phyloP scores from a whole-genome alignment of 2,329 filamentous ascomycete genomes.

The Trichophyton schoenleinii region DNA sequence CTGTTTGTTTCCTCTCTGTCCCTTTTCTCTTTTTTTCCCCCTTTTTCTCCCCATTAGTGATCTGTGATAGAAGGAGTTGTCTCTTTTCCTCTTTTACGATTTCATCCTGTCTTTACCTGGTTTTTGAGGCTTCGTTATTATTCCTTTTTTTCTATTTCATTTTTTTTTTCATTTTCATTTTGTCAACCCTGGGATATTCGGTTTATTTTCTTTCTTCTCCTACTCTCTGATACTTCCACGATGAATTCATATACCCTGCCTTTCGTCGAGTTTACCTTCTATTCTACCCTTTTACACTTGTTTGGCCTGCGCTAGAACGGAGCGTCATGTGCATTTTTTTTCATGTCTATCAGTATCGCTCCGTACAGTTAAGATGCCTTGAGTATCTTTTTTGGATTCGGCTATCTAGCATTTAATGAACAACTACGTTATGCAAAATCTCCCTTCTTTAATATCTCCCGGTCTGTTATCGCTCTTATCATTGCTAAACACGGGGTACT shows the following conservation, averaged over 20 bases:
- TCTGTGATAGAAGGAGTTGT: background rate
- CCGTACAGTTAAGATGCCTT: background rate
- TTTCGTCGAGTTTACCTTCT: background rate
- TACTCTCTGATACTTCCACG: background rate
- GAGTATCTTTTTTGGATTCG: background rate
- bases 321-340: background rate
- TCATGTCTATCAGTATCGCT: background rate
- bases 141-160: background rate
- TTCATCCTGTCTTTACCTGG: background rate
- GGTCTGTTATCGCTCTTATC: background rate
- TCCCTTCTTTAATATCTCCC: background rate
- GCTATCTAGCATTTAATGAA: slow-evolving; percentile 4
- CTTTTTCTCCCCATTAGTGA: background rate
- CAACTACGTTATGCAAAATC: background rate
- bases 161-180: background rate
- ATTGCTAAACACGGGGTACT: background rate
- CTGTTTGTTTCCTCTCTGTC: background rate
- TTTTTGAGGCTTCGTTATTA: background rate
- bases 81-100: background rate
- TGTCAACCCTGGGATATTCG: background rate
- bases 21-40: background rate
- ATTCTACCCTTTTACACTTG: background rate
- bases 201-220: background rate
- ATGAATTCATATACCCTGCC: slow-evolving; percentile 1
- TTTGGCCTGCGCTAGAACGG: background rate